Conservation (phyloP, 2,329 filamentous ascomycete species). For the Penicillium olsonii region DNA sequence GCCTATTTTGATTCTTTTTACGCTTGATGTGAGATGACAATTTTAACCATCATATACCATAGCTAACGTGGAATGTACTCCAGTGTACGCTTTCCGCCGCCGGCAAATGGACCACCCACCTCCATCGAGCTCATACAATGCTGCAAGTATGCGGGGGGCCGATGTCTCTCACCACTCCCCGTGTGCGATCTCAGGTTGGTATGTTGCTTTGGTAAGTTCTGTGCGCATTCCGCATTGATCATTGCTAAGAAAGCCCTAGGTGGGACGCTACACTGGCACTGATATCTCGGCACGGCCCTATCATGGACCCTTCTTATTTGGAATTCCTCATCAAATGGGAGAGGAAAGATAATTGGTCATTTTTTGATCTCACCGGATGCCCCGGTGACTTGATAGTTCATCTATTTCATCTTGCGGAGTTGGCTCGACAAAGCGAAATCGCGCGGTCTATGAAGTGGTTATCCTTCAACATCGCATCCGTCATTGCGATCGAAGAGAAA, state of each 20-base stretch:
- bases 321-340: constrained; percentile 21
- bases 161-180: constrained; percentile 16
- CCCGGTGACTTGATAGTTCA: constrained; percentile 28
- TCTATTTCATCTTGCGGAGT: constrained; percentile 30
- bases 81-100: constrained; percentile 38
- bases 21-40: constrained; percentile 37
- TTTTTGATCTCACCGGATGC: constrained; percentile 38
- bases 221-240: neutral
- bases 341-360: constrained; percentile 27
- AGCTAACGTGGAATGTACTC: too few species aligned
- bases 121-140: constrained; percentile 26
- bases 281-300: constrained; percentile 30
- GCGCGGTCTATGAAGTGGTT: constrained; percentile 33
- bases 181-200: constrained; percentile 30
- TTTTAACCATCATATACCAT: too few species aligned
- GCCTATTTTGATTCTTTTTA: constrained; percentile 34
- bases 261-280: constrained; percentile 37
- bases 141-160: constrained; percentile 24
- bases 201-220: constrained; percentile 34
- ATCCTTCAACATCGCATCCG: constrained; percentile 16
- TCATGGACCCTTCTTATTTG: constrained; percentile 26
- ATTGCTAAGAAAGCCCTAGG: neutral
- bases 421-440: constrained; percentile 33
- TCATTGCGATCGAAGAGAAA: constrained; percentile 24
- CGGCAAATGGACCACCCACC: constrained; percentile 33